Conservation (phyloP, 345 rosid genomes). For the Syzygium aqueum region DNA sequence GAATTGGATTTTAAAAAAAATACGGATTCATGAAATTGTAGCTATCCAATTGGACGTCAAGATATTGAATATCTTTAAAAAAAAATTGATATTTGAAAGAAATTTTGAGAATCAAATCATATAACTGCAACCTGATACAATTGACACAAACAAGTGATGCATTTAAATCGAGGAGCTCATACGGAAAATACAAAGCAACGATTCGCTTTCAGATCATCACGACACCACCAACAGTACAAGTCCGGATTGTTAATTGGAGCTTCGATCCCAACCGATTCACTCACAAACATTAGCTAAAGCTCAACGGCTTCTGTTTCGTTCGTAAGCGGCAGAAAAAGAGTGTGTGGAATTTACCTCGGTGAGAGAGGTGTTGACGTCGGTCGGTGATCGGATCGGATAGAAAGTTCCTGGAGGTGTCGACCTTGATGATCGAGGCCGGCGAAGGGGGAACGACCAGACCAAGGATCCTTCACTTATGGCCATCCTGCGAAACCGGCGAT, state of each 20-base stretch:
- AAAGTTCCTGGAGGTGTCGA: neutral
- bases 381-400: neutral
- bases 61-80: too few species aligned
- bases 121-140: too few species aligned
- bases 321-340: neutral
- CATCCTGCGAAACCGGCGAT: too few species aligned
- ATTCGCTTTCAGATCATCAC: neutral
- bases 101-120: too few species aligned
- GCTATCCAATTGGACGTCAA: too few species aligned
- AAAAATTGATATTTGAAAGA: too few species aligned
- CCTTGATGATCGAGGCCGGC: neutral
- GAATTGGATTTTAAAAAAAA: too few species aligned
- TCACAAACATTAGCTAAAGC: neutral
- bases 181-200: neutral
- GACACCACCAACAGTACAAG: neutral
- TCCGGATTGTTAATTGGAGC: neutral
- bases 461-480: too few species aligned
- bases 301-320: neutral
- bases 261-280: neutral
- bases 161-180: too few species aligned
- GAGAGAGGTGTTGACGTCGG: rapidly evolving
- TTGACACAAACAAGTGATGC: too few species aligned
- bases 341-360: neutral
- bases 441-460: neutral
- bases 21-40: too few species aligned